phyloP scores from a whole-genome alignment of 2,329 filamentous ascomycete genomes.

The Fusarium succisae region DNA sequence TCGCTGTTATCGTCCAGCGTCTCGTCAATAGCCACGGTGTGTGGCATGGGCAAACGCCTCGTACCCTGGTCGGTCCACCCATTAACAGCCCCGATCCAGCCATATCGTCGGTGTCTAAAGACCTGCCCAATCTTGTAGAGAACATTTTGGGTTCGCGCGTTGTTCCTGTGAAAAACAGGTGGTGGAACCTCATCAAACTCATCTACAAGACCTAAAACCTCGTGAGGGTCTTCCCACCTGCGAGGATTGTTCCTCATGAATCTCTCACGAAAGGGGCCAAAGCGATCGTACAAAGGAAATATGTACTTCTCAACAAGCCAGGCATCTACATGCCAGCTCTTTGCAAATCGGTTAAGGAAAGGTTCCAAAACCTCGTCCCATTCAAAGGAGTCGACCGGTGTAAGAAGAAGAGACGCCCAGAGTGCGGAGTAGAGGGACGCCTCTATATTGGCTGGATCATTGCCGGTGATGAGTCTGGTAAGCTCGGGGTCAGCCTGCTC shows the following conservation, averaged over 20 bases:
- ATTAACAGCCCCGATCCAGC: conserved; percentile 82
- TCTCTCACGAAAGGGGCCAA: conserved; percentile 45
- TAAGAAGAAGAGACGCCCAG: conserved; percentile 74
- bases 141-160: conserved; percentile 34
- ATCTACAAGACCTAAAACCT: conserved; percentile 49
- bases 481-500: conserved; percentile 42
- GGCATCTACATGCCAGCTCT: conserved; percentile 68
- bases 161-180: conserved; percentile 46
- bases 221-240: conserved; percentile 44
- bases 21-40: conserved; percentile 41
- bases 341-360: conserved; percentile 61
- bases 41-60: conserved; percentile 41
- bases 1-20: conserved; percentile 41
- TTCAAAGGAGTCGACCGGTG: conserved; percentile 56
- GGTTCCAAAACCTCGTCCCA: conserved; percentile 71
- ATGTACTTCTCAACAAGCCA: conserved; percentile 74
- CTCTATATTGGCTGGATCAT: conserved; percentile 56
- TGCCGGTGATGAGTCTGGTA: conserved; percentile 49
- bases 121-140: conserved; percentile 80
- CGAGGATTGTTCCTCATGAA: conserved; percentile 41
- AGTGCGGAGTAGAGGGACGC: conserved; percentile 75
- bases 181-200: conserved; percentile 57
- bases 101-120: conserved; percentile 83
- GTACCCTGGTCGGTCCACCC: conserved; percentile 76
- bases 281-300: conserved; percentile 67